Base-by-base conservation (phyloP, 2,329 filamentous ascomycete species). In the Blumeriella jaapii region DNA sequence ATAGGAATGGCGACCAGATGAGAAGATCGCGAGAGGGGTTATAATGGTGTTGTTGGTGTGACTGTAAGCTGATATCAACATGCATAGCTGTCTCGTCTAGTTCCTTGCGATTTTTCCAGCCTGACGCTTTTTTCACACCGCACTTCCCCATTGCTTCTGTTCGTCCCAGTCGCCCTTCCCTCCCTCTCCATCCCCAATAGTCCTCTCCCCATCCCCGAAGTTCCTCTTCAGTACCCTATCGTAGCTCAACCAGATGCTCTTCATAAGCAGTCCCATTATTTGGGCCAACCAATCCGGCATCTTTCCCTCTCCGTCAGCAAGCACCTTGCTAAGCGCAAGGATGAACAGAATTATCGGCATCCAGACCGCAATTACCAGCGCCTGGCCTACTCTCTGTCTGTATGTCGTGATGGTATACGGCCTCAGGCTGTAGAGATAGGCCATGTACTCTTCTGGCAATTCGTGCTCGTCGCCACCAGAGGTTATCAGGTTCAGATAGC, bases 151-250 rank as follows among this genome's bases (percentile, higher is more conserved):
- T 8, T 8, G 20, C 37, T 20, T 39, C 35, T 13, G 22, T 22
- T 26, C 38, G 36, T 23, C 15, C 27, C n/a, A 40, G 13, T 34
- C 35, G 19, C 19, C 26, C 12, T 31, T 33, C 15, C 45, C 39
- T n/a, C 38, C 39, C 31, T 43, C 37, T 8, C 41, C 41, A 23
- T 40, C 30, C 9, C 29, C 31, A 27, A 46, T 36, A 23, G 74
- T 78, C 49, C 69, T 71, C 65, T 96, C 89, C 0, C 91, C 91
- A 53, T 96, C 82, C 1, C 89, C 89, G 64, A 93, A 95, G 0
- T 78, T 25, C 1, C 59, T 61, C 56, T 74, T 78, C 46, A 80
- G 78, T 12, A 73, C 53, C 0, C 33, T 41, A 59, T 85, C 80
- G 59, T 86, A 84, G 29, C 59, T 67, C 29, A 47, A 51, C 82